phyloP scores from a whole-genome alignment of 73 alveolate genomes.

The Paramecium sonneborni region DNA sequence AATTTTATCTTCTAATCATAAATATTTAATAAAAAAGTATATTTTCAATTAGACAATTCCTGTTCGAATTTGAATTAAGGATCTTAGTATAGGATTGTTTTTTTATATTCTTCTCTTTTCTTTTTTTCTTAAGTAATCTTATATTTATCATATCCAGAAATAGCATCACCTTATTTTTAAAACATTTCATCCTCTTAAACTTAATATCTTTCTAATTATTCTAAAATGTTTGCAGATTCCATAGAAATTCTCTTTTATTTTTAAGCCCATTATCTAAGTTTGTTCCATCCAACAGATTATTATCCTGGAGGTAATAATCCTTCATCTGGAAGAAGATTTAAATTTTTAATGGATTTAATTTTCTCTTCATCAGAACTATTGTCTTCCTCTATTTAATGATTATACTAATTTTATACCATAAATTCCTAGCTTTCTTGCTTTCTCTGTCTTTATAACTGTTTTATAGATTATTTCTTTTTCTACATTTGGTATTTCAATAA shows the following conservation, averaged over 20 bases:
- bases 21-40: background rate
- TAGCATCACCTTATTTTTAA: background rate
- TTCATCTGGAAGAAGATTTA: background rate
- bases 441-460: background rate
- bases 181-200: background rate
- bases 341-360: background rate
- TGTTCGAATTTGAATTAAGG: background rate
- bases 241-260: constrained; percentile 1
- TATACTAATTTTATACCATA: constrained; percentile 24
- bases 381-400: constrained; percentile 2
- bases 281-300: background rate
- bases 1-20: constrained; percentile 10
- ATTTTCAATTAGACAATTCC: background rate
- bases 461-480: constrained; percentile 18
- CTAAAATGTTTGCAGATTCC: constrained; percentile 27
- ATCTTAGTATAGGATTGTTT: background rate
- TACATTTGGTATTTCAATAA: background rate
- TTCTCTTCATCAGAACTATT: constrained; percentile 31
- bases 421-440: constrained; percentile 34
- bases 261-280: constrained; percentile 21
- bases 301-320: background rate
- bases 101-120: background rate
- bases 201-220: constrained; percentile 5
- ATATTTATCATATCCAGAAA: background rate
- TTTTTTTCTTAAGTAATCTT: background rate